Base-by-base conservation (phyloP, 139 green algal species). In the Chlorella sorokiniana region DNA sequence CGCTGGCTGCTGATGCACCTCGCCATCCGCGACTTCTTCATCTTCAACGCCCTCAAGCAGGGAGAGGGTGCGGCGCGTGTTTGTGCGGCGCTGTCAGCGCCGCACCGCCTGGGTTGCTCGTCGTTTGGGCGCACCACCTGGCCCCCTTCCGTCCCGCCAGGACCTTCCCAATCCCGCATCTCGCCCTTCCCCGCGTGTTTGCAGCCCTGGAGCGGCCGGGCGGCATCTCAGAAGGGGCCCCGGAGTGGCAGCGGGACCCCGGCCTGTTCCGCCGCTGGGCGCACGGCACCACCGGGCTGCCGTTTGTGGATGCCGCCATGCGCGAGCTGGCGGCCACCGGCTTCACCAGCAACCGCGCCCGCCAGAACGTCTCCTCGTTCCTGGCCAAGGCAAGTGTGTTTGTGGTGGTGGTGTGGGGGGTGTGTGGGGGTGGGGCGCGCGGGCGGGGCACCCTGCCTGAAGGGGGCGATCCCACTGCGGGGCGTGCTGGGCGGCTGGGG, bases 281-380 rank as follows among this genome's bases (percentile, higher is more conserved):
- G 0, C 62, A 83, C 8, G 94, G 93, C 44, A 76, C 67, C 31
- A 97, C 93, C 3, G 94, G 94, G 1, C 83, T 94, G 33, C 94
- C 94, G 0, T 93, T 96, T 74, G 88, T 97, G 62, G 94, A 98
- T 78, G 94, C 94, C 29, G 91, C 86, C 84, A 96, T 98, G 94
- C 85, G 92, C 0, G 94, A 98, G 90, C 85, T 98, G 59, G 70
- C 56, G 0, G 74, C 70, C 8, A 97, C 90, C 14, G 94, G 94
- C 4, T 98, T 86, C 81, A 96, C 95, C 88, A 94, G 87, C 84
- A 98, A 98, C 81, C 70, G 94, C 37, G 93, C 92, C 10, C 78
- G 91, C 45, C 91, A 94, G 84, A 94, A 94, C 44, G 85, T 87
- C 37, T 85, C 91, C 44, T 83, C 44, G 54, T 79, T 92, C 1